phyloP scores from a whole-genome alignment of 2,329 filamentous ascomycete species.

The Fusarium sp. region DNA sequence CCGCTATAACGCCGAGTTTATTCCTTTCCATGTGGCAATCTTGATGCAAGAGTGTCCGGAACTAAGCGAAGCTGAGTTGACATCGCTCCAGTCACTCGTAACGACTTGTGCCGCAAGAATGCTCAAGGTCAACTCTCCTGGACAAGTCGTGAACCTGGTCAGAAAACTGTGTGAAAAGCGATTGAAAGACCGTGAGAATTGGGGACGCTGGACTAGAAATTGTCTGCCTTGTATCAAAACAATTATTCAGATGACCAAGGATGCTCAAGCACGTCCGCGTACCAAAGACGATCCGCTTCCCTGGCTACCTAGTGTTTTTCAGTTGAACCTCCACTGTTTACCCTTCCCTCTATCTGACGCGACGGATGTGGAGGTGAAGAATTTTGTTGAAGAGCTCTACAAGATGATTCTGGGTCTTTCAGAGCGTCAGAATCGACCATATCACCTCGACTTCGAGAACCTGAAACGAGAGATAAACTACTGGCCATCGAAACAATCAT shows the following conservation, averaged over 20 bases:
- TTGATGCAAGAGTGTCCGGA: conserved; percentile 7
- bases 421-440: conserved; percentile 26
- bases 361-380: conserved; percentile 2
- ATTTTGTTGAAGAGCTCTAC: conserved; percentile 26
- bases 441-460: conserved; percentile 40
- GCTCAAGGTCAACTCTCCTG: neutral
- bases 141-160: conserved; percentile 6
- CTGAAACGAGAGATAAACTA: conserved; percentile 26
- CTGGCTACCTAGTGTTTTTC: conserved; percentile 31
- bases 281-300: neutral
- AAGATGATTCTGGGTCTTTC: conserved; percentile 26
- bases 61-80: conserved; percentile 10
- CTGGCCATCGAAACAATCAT: neutral
- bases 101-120: conserved; percentile 1
- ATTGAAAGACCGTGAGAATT: conserved; percentile 12
- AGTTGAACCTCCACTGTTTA: conserved; percentile 25
- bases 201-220: conserved; percentile 37
- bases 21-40: conserved; percentile 4
- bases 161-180: neutral
- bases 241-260: conserved; percentile 33
- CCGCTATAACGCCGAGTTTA: neutral
- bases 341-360: conserved; percentile 20
- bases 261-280: neutral
- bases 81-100: conserved; percentile 21
- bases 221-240: conserved; percentile 37